A percentile compares a stretch with the other conserved stretches of the same genome.
These are phyloP conservation scores for Przewalskia tangutica DNA, from an alignment of 257 asterid species.

Conservation along the genomic window DNA sequence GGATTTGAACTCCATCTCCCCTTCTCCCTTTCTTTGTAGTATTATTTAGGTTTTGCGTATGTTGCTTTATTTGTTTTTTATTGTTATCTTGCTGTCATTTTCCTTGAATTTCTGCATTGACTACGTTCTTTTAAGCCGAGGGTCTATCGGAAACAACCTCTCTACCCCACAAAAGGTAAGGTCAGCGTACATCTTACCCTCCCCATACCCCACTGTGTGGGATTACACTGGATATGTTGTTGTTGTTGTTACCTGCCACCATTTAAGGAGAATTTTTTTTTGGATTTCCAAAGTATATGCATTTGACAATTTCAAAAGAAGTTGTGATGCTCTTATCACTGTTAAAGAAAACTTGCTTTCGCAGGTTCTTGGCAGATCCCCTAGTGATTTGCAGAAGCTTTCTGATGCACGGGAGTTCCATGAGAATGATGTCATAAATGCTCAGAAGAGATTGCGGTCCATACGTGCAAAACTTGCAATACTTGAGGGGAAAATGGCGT, in stretches of 20 bases:
- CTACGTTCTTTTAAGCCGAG: too few species aligned
- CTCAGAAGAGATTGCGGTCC: slow-evolving; percentile 57
- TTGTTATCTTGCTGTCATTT: too few species aligned
- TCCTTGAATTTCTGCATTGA: too few species aligned
- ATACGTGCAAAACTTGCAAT: slow-evolving; percentile 67
- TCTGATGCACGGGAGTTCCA: slow-evolving; percentile 79
- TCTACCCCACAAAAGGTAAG: too few species aligned
- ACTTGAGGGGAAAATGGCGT: slow-evolving; percentile 70
- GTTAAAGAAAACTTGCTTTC: neutral
- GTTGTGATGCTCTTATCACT: neutral
- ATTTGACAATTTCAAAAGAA: neutral
- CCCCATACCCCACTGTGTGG: too few species aligned
- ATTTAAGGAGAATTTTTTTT: neutral
- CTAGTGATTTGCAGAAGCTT: slow-evolving; percentile 32
- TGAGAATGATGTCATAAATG: slow-evolving; percentile 62
- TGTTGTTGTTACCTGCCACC: neutral
- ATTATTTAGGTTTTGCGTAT: too few species aligned
- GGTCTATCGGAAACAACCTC: too few species aligned
- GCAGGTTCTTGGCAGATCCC: slow-evolving; percentile 41
- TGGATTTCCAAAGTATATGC: neutral
- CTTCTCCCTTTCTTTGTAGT: too few species aligned
- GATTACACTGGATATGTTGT: too few species aligned
- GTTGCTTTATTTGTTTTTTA: too few species aligned
- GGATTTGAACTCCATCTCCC: neutral
- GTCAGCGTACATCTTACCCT: too few species aligned